Evolutionary conservation across 2,329 filamentous ascomycete genomes (phyloP), one percentile per base, ranked within the genome.

Genomic region (Neoarthrinium moseri): DNA sequence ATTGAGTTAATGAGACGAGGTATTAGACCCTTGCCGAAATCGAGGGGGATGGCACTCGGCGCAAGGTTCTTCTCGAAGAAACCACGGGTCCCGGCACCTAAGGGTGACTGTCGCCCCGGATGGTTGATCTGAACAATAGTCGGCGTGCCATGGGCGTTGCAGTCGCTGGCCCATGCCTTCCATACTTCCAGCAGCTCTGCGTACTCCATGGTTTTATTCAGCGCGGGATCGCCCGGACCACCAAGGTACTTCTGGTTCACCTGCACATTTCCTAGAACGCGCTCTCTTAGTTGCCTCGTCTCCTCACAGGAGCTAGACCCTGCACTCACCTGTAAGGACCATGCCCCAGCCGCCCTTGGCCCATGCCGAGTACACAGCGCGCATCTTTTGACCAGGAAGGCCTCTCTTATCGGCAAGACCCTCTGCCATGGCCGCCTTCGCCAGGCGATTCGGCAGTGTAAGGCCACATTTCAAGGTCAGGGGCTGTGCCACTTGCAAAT

Each of bases 361-460:
- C 81, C 80, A 85, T 51, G 63, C 57, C 2, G 64, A 60, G 52
- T 85, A 85, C 1, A 74, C 65, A 3, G 70, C 59, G 3, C 63
- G 38, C 12, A 77, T 64, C 2, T 65, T 59, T 6, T 70, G 55
- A 11, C 67, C 68, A 0, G 78, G 78, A 1, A 72, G 64, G 22
- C 73, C 51, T 46, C 73, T 60, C 26, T 42, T 50, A 51, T 69
- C 64, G 21, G 67, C 64, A 56, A 74, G 59, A 4, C 52, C 51
- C 51, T 80, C 73, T 4, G 74, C 69, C 64, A 81, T 70, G 24
- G 79, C 75, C 35, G 78, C 68, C 52, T 77, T 70, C 35, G 60
- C 67, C 2, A 84, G 66, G 5, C 79, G 73, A 54, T 83, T 83
- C 3, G 75, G 75, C 3, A 83, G 58, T 1, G 66, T 70, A 21